Percentiles rank a stretch among this genome's conserved stretches.
These are phyloP conservation scores for Boletus tylopilopsis DNA, from an alignment of 768 basidiomycete genomes.

Conservation along the genomic window DNA sequence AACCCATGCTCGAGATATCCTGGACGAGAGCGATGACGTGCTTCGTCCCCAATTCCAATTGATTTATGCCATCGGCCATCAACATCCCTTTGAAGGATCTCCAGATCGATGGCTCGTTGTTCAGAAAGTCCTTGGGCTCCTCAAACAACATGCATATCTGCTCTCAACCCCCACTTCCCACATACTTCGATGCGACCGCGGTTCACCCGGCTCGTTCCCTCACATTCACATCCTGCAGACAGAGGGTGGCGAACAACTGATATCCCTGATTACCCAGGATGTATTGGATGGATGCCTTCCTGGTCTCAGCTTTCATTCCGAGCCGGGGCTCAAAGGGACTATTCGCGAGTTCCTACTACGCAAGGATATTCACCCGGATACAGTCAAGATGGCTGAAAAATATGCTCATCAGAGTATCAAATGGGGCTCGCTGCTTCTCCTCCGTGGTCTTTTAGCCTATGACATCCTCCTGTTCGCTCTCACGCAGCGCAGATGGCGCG, in stretches of 20 bases:
- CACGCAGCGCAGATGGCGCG: neutral
- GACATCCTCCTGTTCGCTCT: neutral
- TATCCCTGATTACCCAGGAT: neutral
- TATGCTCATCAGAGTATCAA: neutral
- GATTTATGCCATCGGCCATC: neutral
- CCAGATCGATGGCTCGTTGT: neutral
- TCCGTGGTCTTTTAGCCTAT: neutral
- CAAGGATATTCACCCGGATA: neutral
- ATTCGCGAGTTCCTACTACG: neutral
- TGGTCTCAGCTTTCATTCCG: neutral
- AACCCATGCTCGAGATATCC: neutral
- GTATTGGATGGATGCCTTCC: neutral
- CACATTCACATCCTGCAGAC: neutral
- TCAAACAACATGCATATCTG: neutral
- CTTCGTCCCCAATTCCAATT: neutral
- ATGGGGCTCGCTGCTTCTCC: neutral
- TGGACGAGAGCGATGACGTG: neutral
- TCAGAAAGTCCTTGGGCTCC: neutral
- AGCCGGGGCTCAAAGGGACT: neutral
- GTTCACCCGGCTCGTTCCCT: neutral
- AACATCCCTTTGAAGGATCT: neutral
- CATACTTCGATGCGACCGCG: neutral
- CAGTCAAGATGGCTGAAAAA: neutral
- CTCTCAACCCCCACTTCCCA: neutral
- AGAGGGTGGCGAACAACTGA: neutral